Evolutionary conservation across 805 yeast genomes (phyloP), one percentile per base, ranked within the genome.

Genomic region (Jamesozyma spencerorum): DNA sequence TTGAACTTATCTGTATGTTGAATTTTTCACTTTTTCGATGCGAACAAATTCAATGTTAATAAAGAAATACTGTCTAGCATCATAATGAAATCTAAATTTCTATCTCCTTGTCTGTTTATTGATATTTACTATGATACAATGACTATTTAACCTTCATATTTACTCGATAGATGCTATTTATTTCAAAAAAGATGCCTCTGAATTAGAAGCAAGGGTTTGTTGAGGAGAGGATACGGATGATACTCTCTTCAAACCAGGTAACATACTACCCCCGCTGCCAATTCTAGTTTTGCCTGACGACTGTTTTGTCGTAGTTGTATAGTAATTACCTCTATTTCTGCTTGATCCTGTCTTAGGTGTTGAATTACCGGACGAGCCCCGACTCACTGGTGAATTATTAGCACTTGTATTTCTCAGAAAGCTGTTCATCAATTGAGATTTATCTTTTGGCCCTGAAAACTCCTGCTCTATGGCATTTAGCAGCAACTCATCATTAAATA

Each of bases 191-290:
- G 18, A 24, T 15, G 37, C 4, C 5, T 17, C 22, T 5, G 20
- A 34, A 5, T 17, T 3, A 5, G 29, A 5, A 22, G 28, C 8
- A 3, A 18, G 14, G 12, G 18, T 13, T 5, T 13, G 14, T 5
- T 27, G 37, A 7, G 37, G 37, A 24, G 31, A 22, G 10, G 26
- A 22, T 10, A 22, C 10, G 10, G 26, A 22, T 6, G 34, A 31
- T 4, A 7, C 28, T 19, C 28, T 12, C 18, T 24, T 39, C 38
- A 39, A 24, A 30, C 42, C 42, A 8, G 42, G 42, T 19, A 39
- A 35, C 10, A 22, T 24, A n/a, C 32, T 14, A 15, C n/a, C 19
- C 10, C 6, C 10, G 11, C 31, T 29, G 10, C 42, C 42, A 17
- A 26, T 14, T 28, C 31, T 24, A 10, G n/a, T 17, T 11, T 13